Evolutionary conservation across 768 basidiomycete species (phyloP).

Genomic region (Collybia mongolica): DNA sequence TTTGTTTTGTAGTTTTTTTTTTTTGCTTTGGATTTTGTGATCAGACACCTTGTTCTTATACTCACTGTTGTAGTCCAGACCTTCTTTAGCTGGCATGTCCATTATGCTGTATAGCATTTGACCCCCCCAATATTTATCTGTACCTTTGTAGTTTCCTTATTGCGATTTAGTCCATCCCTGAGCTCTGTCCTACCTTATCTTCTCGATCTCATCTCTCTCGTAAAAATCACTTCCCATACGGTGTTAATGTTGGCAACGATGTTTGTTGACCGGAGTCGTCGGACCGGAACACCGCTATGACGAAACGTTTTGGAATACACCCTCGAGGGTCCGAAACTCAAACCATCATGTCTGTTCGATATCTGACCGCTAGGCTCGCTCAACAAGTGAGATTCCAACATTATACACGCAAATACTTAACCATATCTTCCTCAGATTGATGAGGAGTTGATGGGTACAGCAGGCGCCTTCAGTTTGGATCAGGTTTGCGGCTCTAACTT

Average conservation of each 20-base stretch:
- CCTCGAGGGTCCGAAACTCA: too few relatives aligned
- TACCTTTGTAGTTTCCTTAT: too few relatives aligned
- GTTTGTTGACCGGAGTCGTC: too few relatives aligned
- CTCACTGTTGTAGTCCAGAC: background rate
- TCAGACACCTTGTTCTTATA: background rate
- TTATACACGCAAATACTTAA: too few relatives aligned
- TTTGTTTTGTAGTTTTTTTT: slow-evolving; percentile 2
- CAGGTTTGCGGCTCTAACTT: slow-evolving; percentile 48
- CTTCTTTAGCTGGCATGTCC: slow-evolving; percentile 1
- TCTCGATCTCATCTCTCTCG: too few relatives aligned
- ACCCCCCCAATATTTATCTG: too few relatives aligned
- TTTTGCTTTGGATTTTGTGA: slow-evolving; percentile 1
- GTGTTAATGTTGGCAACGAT: too few relatives aligned
- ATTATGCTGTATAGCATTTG: slow-evolving; percentile 1
- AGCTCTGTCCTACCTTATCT: too few relatives aligned
- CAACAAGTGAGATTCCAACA: slow-evolving; percentile 55
- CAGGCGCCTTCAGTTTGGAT: slow-evolving; percentile 93
- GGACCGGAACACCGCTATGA: too few relatives aligned
- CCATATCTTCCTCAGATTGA: slow-evolving; percentile 62
- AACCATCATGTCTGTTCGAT: slow-evolving; percentile 52
- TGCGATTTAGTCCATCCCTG: too few relatives aligned
- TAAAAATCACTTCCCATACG: too few relatives aligned
- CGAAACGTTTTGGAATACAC: too few relatives aligned
- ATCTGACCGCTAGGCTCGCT: slow-evolving; percentile 69
- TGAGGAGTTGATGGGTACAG: slow-evolving; percentile 84